phyloP scores from a whole-genome alignment of 2,329 filamentous ascomycete genomes.

The Alternaria conjuncta region DNA sequence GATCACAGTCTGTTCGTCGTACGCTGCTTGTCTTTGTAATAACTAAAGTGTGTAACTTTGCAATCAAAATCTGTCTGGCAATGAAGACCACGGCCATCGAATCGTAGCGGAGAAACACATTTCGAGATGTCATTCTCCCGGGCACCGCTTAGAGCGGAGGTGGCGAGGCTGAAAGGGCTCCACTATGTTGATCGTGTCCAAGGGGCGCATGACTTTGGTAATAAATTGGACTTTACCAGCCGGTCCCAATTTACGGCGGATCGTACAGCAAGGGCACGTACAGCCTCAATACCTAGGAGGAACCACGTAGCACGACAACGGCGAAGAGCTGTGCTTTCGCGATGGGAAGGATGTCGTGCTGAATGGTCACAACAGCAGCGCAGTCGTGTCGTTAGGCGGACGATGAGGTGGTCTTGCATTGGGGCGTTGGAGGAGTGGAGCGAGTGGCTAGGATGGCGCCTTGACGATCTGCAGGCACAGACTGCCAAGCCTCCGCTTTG shows the following conservation, averaged over 20 bases:
- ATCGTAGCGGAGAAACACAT: not conserved
- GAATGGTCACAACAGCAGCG: slow-evolving; percentile 16
- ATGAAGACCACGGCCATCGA: not conserved
- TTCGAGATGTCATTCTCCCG: slow-evolving; percentile 3
- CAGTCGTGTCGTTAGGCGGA: slow-evolving; percentile 26
- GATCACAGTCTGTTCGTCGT: not conserved
- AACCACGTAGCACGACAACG: slow-evolving; percentile 7
- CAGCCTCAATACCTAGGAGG: slow-evolving; percentile 14
- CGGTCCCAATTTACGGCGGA: slow-evolving; percentile 19
- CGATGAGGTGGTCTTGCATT: slow-evolving; percentile 31
- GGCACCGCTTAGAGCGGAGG: slow-evolving; percentile 7
- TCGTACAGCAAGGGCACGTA: not conserved
- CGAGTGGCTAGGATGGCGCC: slow-evolving; percentile 18
- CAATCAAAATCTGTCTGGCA: not conserved
- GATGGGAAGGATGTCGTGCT: slow-evolving; percentile 2
- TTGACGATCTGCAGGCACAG: slow-evolving; percentile 32
- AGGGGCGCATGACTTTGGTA: slow-evolving; percentile 19
- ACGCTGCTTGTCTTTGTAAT: not conserved
- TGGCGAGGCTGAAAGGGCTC: slow-evolving; percentile 7
- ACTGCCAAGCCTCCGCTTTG: slow-evolving; percentile 19
- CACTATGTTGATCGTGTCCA: slow-evolving; percentile 15
- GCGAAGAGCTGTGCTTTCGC: not conserved
- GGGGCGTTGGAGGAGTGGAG: slow-evolving; percentile 22
- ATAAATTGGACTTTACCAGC: slow-evolving; percentile 18
- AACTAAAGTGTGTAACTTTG: not conserved